Base-by-base conservation (phyloP, 257 asterid species). In the Salvia miltiorrhiza region DNA sequence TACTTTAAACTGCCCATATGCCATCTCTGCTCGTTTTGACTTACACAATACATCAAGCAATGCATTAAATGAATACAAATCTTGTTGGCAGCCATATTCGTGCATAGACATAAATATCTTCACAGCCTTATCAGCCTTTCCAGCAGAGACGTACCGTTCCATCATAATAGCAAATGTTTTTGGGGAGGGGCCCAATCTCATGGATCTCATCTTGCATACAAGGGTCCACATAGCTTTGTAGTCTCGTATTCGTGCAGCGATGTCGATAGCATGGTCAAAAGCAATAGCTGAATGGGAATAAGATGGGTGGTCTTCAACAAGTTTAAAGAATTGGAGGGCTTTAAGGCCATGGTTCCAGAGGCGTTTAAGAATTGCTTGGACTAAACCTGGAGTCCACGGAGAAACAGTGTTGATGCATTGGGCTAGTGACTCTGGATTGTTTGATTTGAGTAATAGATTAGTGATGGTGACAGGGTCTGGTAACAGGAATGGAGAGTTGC, bases 301-400 rank as follows among this genome's bases (percentile, higher is more conserved):
- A 10, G 85, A 70, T 39, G 80, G 86, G 78, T 89, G 97, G 63
- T 55, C 35, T 63, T 84, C 88, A 28, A 94, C 90, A 78, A 72
- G 62, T 80, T 78, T 57, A 90, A 90, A 88, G 76, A 89, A 85
- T n/a, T 86, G 88, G 77, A 94, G 88, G 68, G 97, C 99, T 81
- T 87, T 94, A 2, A 97, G 99, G 67, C 95, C 96, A 56, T 94
- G 96, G 80, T 94, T 90, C 99, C 97, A 94, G 7, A 94, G 86
- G 74, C 92, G 86, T 70, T 90, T 93, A 80, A 93, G 90, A 63
- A 89, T 71, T n/a, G 83, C 35, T 53, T 83, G 78, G 66, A 91
- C 97, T 48, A 86, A 77, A 49, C 76, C 50, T 0, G 95, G 93
- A 12, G 87, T 77, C 96, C 96, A 92, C 10, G 76, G 72, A 43